These are phyloP conservation scores for Suillus brevipes DNA, from an alignment of 768 basidiomycete genomes.

Conservation along the genomic window DNA sequence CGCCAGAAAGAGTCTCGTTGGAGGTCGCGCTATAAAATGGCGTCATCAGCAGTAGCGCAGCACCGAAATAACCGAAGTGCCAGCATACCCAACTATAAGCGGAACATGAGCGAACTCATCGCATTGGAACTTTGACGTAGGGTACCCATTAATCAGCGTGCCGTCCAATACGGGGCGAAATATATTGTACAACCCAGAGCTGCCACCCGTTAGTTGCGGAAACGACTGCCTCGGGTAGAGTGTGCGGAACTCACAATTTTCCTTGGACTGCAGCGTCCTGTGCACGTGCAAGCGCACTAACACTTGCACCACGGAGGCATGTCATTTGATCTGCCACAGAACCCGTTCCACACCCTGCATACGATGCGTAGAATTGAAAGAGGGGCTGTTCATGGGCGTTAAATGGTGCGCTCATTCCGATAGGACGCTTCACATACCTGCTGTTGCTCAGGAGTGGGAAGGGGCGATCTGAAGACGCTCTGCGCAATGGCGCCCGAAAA, in stretches of 20 bases:
- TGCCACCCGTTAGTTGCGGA: slow-evolving; percentile 17
- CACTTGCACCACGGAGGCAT: slow-evolving; percentile 51
- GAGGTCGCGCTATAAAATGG: slow-evolving; percentile 45
- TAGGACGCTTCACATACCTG: slow-evolving; percentile 36
- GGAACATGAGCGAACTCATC: slow-evolving; percentile 52
- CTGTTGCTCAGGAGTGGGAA: slow-evolving; percentile 54
- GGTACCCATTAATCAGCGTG: slow-evolving; percentile 47
- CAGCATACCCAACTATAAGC: slow-evolving; percentile 56
- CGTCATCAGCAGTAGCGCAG: not conserved
- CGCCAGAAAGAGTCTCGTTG: slow-evolving; percentile 56
- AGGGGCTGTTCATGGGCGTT: slow-evolving; percentile 38
- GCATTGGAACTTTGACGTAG: slow-evolving; percentile 44
- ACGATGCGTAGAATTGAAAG: slow-evolving; percentile 51
- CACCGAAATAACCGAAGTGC: not conserved
- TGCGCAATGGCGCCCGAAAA: slow-evolving; percentile 63
- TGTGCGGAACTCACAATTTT: slow-evolving; percentile 39
- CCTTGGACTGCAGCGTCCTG: slow-evolving; percentile 49
- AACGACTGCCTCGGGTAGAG: slow-evolving; percentile 1
- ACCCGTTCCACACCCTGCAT: slow-evolving; percentile 52
- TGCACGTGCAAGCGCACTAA: slow-evolving; percentile 53
- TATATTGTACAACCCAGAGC: slow-evolving; percentile 42
- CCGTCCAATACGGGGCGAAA: slow-evolving; percentile 62
- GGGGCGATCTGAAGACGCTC: slow-evolving; percentile 55
- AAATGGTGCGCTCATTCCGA: not conserved
- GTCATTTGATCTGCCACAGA: slow-evolving; percentile 37